Evolutionary conservation across 2,329 filamentous ascomycete species (phyloP).

Genomic region (Zymoseptoria crescenta): DNA sequence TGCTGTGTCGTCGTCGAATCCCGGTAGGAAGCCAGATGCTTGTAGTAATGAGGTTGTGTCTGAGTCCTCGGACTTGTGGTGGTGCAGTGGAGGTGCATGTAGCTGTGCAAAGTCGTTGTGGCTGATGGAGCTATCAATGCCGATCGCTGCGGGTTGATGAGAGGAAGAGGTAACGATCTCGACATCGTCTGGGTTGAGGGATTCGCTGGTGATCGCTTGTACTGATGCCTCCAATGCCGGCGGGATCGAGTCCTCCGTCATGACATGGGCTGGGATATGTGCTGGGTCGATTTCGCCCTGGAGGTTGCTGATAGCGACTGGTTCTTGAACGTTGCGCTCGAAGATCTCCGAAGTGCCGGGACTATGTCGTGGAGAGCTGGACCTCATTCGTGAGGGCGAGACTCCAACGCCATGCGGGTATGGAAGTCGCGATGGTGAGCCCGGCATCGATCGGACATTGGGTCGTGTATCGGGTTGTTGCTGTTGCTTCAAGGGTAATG

Average conservation of each 20-base stretch:
- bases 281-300: constrained; percentile 67
- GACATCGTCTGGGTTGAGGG: constrained; percentile 77
- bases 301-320: constrained; percentile 40
- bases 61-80: constrained; percentile 14
- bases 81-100: constrained; percentile 10
- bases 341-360: constrained; percentile 75
- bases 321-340: constrained; percentile 86
- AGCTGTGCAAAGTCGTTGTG: constrained; percentile 23
- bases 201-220: constrained; percentile 79
- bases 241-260: constrained; percentile 90
- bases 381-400: constrained; percentile 45
- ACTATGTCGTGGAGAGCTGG: constrained; percentile 67
- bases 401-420: constrained; percentile 17
- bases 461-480: constrained; percentile 11
- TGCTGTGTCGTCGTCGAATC: constrained; percentile 49
- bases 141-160: constrained; percentile 70
- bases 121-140: constrained; percentile 34
- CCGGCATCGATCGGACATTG: constrained; percentile 11
- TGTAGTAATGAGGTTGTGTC: constrained; percentile 68
- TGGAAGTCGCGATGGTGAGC: constrained; percentile 21
- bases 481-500: constrained; percentile 2
- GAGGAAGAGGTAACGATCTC: constrained; percentile 84
- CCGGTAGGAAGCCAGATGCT: constrained; percentile 68
- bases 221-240: constrained; percentile 86
- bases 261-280: constrained; percentile 79